Evolutionary conservation across 331 rosid species (phyloP).

Genomic region (Telfairia occidentalis): DNA sequence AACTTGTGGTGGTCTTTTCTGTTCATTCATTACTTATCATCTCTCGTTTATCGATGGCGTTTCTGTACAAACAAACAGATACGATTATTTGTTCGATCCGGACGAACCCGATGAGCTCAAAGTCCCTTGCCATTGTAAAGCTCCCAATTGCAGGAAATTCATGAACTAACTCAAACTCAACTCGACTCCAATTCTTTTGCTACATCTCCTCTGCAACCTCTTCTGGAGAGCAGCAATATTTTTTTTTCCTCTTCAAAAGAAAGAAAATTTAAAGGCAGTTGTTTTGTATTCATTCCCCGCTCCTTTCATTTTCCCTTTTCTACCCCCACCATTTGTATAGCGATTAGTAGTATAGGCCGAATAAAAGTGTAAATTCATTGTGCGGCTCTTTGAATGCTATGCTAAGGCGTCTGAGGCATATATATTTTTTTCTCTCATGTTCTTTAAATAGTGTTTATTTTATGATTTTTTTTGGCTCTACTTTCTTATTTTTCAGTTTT

Average conservation of each 20-base stretch:
- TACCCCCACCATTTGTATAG: slow-evolving; percentile 10
- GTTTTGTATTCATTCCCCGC: neutral
- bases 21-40: neutral
- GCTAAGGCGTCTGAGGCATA: slow-evolving; percentile 1
- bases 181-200: slow-evolving; percentile 16
- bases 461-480: neutral
- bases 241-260: neutral
- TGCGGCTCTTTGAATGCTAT: slow-evolving; percentile 2
- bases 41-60: neutral
- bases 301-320: neutral
- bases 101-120: slow-evolving; percentile 70
- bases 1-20: neutral
- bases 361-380: slow-evolving; percentile 9
- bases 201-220: neutral
- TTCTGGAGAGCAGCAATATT: neutral
- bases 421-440: neutral
- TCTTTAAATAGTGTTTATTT: neutral
- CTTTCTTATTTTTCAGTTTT: neutral
- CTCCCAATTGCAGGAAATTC: slow-evolving; percentile 66
- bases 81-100: slow-evolving; percentile 89
- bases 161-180: slow-evolving; percentile 46
- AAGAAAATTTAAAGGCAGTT: neutral
- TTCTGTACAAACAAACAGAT: slow-evolving; percentile 32
- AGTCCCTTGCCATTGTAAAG: slow-evolving; percentile 85
- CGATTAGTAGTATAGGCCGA: neutral